Conservation (phyloP, 2,329 filamentous ascomycete genomes). For the Diaporthe sp. region DNA sequence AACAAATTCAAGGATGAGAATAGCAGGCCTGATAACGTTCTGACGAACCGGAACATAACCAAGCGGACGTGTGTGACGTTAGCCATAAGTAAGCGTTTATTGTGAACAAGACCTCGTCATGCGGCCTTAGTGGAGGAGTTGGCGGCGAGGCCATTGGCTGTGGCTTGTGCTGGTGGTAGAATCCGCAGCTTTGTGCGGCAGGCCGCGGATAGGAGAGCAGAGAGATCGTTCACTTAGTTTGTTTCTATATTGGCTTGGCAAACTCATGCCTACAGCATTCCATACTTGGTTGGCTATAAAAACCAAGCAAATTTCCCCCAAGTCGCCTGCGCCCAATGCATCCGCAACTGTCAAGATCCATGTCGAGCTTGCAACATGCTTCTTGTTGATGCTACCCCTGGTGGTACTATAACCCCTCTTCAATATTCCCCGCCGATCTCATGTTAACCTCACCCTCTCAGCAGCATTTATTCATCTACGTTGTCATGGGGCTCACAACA, state of each 20-base stretch:
- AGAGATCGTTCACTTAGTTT: not conserved
- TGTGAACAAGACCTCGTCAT: too few relatives aligned
- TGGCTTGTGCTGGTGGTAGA: not conserved
- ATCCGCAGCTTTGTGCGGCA: not conserved
- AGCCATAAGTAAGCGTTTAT: not conserved
- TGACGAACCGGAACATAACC: not conserved
- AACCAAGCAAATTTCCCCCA: slow-evolving; percentile 7
- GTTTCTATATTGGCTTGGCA: slow-evolving; percentile 20
- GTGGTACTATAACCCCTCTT: slow-evolving; percentile 9
- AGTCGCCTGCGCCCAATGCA: not conserved
- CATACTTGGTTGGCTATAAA: not conserved
- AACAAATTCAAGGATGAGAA: not conserved
- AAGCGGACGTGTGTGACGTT: not conserved
- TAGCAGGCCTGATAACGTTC: not conserved
- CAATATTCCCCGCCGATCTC: not conserved
- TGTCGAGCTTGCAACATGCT: not conserved
- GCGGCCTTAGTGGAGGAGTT: not conserved
- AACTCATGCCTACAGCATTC: not conserved
- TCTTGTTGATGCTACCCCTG: slow-evolving; percentile 8
- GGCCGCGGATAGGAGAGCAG: not conserved
- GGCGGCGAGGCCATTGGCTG: not conserved
- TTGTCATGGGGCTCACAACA: not conserved
- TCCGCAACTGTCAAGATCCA: not conserved
- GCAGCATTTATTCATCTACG: not conserved
- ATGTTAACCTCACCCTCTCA: not conserved